Evolutionary conservation across 164 flowering plant genomes (phyloP).

Genomic region (Kalanchoe fedtschenkoi): DNA sequence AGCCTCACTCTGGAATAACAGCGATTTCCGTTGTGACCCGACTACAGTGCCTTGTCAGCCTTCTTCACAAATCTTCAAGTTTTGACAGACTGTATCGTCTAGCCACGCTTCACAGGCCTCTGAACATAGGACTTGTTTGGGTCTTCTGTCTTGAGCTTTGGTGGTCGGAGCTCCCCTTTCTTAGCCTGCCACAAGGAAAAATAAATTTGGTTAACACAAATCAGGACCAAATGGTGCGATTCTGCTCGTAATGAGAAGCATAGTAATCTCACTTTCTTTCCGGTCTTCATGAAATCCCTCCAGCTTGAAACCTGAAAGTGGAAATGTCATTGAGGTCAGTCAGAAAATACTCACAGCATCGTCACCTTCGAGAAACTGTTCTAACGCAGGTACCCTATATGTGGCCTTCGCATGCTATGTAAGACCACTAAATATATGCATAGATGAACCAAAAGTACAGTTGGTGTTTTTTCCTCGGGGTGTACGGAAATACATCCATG

Average conservation of each 20-base stretch:
- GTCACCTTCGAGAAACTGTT: too few species aligned
- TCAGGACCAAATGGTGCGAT: too few species aligned
- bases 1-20: neutral
- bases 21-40: neutral
- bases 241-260: neutral
- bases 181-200: slow-evolving; percentile 42
- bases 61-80: neutral
- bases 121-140: slow-evolving; percentile 98
- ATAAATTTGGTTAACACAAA: neutral
- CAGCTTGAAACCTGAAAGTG: slow-evolving; percentile 87
- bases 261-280: slow-evolving; percentile 62
- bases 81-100: neutral
- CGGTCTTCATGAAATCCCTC: slow-evolving; percentile 94
- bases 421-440: too few species aligned
- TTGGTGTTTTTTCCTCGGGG: too few species aligned
- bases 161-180: slow-evolving; percentile 93
- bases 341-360: too few species aligned
- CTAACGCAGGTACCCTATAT: too few species aligned
- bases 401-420: too few species aligned
- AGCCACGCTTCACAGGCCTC: slow-evolving; percentile 86
- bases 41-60: neutral
- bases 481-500: too few species aligned
- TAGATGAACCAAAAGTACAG: too few species aligned
- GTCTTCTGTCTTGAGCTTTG: slow-evolving; percentile 97
- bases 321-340: too few species aligned